These are phyloP conservation scores for Harringtonia aguacate DNA, from an alignment of 2,329 filamentous ascomycete genomes.

Conservation along the genomic window DNA sequence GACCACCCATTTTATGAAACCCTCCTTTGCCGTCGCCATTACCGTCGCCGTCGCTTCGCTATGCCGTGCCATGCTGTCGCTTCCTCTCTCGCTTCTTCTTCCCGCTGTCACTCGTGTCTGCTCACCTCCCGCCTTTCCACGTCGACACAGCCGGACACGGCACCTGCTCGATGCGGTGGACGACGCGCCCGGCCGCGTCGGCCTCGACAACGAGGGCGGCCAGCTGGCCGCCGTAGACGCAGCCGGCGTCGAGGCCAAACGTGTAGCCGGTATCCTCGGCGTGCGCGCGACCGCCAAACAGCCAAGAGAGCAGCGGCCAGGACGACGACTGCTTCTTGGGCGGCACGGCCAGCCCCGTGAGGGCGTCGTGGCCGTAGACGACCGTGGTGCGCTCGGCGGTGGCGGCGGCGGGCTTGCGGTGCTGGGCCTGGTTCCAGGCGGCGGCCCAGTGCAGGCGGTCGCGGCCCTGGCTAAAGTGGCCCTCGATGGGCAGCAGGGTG, in stretches of 20 bases:
- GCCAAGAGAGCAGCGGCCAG: background rate
- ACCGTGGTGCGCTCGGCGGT: conserved; percentile 55
- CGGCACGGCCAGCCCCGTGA: conserved; percentile 47
- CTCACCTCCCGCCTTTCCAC: background rate
- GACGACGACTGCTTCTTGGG: background rate
- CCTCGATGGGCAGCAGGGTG: conserved; percentile 26
- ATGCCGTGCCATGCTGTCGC: no score
- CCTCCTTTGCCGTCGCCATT: no score
- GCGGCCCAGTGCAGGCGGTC: conserved; percentile 49
- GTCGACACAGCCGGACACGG: conserved; percentile 22
- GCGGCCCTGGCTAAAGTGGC: conserved; percentile 34
- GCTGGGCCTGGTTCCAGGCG: conserved; percentile 44
- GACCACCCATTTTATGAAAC: no score
- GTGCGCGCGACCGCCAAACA: background rate
- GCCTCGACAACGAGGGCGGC: conserved; percentile 67
- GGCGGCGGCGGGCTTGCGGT: conserved; percentile 13
- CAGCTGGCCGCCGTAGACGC: conserved; percentile 63
- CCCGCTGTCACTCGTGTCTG: background rate
- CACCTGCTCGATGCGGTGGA: conserved; percentile 29
- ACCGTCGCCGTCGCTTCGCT: no score
- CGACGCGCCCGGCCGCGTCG: conserved; percentile 18
- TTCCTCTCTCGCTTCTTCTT: background rate
- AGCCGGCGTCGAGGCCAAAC: conserved; percentile 78
- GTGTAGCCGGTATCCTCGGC: conserved; percentile 45
- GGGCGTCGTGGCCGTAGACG: conserved; percentile 81